phyloP scores from a whole-genome alignment of 2,329 filamentous ascomycete species.

The Pyrenophora seminiperda region DNA sequence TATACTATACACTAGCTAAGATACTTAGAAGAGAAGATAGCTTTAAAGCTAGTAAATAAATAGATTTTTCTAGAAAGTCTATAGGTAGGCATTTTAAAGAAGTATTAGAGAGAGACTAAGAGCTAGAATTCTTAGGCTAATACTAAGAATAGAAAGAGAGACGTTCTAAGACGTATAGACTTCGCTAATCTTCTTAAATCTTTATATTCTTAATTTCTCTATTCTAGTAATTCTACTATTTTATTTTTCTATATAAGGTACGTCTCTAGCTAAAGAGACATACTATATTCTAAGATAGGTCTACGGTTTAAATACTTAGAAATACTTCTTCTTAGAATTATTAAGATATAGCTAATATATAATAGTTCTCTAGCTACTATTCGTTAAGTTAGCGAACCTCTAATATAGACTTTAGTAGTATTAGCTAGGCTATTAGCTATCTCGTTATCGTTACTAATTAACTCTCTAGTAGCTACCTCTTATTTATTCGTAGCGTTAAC shows the following conservation, averaged over 20 bases:
- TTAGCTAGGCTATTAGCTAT: too few relatives aligned
- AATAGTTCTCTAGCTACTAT: too few relatives aligned
- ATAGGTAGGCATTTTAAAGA: conserved; percentile 9
- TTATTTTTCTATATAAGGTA: neutral
- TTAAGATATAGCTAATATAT: too few relatives aligned
- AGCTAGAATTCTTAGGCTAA: conserved; percentile 15
- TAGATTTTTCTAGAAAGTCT: conserved; percentile 14
- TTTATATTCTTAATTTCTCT: neutral
- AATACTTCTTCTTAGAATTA: too few relatives aligned
- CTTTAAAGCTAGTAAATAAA: conserved; percentile 18
- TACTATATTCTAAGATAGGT: too few relatives aligned
- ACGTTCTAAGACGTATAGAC: conserved; percentile 1
- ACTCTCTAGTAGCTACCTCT: too few relatives aligned
- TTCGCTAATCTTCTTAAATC: neutral
- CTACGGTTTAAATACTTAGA: too few relatives aligned
- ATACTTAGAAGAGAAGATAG: conserved; percentile 19
- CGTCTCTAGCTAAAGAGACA: too few relatives aligned
- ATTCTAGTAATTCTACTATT: neutral
- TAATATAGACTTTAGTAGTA: too few relatives aligned
- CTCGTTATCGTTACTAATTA: too few relatives aligned
- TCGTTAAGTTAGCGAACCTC: too few relatives aligned
- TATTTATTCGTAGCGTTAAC: too few relatives aligned
- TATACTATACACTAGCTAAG: conserved; percentile 17
- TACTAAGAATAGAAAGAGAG: conserved; percentile 12
- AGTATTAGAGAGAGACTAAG: conserved; percentile 20